Evolutionary conservation across 1,284 basidiomycete genomes (phyloP).

Genomic region (Melanopsichium pennsylvanicum): DNA sequence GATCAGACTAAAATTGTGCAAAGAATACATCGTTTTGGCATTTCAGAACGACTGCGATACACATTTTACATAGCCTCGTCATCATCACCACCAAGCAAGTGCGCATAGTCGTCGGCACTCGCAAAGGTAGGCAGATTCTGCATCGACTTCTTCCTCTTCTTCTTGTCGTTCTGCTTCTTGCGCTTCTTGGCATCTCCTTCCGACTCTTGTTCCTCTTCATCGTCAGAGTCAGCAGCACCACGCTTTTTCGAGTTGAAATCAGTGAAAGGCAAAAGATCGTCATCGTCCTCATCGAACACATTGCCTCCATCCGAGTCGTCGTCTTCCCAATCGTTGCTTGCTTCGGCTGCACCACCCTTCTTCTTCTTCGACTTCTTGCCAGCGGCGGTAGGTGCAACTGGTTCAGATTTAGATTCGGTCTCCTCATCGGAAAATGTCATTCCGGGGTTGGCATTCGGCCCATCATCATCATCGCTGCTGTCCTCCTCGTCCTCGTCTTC

Average conservation of each 20-base stretch:
- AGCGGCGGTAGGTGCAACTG: background rate
- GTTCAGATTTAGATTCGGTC: conserved; percentile 6
- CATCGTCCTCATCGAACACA: conserved; percentile 62
- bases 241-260: conserved; percentile 44
- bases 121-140: conserved; percentile 82
- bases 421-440: conserved; percentile 47
- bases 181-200: conserved; percentile 41
- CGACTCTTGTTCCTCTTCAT: conserved; percentile 33
- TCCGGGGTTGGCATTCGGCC: conserved; percentile 30
- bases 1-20: no score
- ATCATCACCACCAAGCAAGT: conserved; percentile 79
- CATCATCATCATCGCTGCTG: conserved; percentile 16
- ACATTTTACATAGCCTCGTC: conserved; percentile 65
- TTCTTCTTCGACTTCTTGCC: background rate
- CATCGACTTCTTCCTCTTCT: conserved; percentile 76
- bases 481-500: conserved; percentile 50
- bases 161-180: conserved; percentile 64
- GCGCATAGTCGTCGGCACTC: conserved; percentile 92
- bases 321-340: conserved; percentile 29
- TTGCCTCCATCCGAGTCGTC: conserved; percentile 46
- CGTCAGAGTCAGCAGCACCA: conserved; percentile 2
- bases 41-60: no score
- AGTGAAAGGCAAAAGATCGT: conserved; percentile 61
- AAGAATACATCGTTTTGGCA: no score
- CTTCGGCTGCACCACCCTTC: background rate